Evolutionary conservation across 352 stramenopile genomes (phyloP).

Genomic region (Phytophthora citrophthora): DNA sequence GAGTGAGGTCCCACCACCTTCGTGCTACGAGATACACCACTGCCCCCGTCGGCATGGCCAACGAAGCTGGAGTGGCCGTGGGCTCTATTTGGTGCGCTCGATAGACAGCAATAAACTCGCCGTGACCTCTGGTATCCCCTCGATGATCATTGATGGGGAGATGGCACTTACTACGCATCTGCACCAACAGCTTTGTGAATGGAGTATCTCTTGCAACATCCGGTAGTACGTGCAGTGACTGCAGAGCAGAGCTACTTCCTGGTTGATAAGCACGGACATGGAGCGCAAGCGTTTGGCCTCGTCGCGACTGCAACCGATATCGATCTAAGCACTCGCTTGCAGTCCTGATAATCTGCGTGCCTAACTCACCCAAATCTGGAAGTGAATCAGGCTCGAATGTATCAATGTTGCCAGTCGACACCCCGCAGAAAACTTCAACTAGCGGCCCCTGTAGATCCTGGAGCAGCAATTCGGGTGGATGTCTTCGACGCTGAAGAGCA

Average conservation of each 20-base stretch:
- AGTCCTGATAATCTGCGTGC: conserved; percentile 20
- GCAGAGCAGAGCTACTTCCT: conserved; percentile 15
- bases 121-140: conserved; percentile 12
- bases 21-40: conserved; percentile 56
- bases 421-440: conserved; percentile 31
- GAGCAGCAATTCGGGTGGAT: conserved; percentile 43
- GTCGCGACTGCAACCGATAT: conserved; percentile 46
- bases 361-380: conserved; percentile 12
- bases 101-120: conserved; percentile 43
- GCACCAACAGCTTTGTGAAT: conserved; percentile 39
- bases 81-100: conserved; percentile 54
- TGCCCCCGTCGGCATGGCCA: conserved; percentile 50
- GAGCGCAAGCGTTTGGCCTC: conserved; percentile 47
- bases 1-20: conserved; percentile 64
- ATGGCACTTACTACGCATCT: conserved; percentile 54
- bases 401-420: conserved; percentile 13
- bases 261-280: conserved; percentile 48
- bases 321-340: conserved; percentile 25
- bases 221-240: conserved; percentile 28
- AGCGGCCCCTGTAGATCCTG: conserved; percentile 27
- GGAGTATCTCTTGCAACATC: conserved; percentile 44
- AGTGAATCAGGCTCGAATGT: conserved; percentile 7
- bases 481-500: conserved; percentile 29
- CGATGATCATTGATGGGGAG: conserved; percentile 17
- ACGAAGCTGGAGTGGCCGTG: conserved; percentile 28